Evolutionary conservation across 164 flowering plant genomes (phyloP), one percentile per base, ranked within the genome.

Genomic region (Paratinospora sagittata): DNA sequence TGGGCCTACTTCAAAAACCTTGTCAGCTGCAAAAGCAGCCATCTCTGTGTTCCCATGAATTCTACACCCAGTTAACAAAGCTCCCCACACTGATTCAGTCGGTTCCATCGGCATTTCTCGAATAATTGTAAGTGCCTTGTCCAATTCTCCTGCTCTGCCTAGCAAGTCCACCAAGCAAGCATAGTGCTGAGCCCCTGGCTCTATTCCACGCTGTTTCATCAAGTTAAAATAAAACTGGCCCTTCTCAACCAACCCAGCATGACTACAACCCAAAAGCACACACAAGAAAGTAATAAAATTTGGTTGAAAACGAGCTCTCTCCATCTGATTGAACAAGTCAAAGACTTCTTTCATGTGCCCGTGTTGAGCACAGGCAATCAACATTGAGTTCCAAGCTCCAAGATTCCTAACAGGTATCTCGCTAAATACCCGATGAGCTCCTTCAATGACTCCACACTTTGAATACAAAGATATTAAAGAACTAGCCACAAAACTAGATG

Each of bases 331-430:
- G 41, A 93, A 87, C 74, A 88, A 64, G 8, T 77, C 77, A 72
- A 93, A 85, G 7, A 78, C 86, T 64, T 79, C 80, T 19, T 74
- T 36, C 2, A 87, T 84, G 68, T 89, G 90, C 1, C 88, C 84
- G 73, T 96, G 98, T 70, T 96, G 98, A 5, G 99, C 91, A 65
- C 90, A 91, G 0, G 96, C 96, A 63, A 82, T 86, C 82, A 90
- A 63, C 90, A 95, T 87, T 0, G 97, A 77, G 73, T 95, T 95
- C 99, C 98, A 95, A 76, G 88, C 80, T 8, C 97, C 99, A 45
- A 95, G 80, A 76, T 92, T 92, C 79, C 75, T 87, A n/a, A 68
- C 69, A 0, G 74, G 73, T 24, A 86, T 80, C 63, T 89, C 91
- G 34, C n/a, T n/a, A 30, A 92, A 92, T 52, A 84, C 83, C 52